Evolutionary conservation across 129 eudicot species (phyloP), one percentile per base, ranked within the genome.

Genomic region (Pseudognaphalium luteoalbum): DNA sequence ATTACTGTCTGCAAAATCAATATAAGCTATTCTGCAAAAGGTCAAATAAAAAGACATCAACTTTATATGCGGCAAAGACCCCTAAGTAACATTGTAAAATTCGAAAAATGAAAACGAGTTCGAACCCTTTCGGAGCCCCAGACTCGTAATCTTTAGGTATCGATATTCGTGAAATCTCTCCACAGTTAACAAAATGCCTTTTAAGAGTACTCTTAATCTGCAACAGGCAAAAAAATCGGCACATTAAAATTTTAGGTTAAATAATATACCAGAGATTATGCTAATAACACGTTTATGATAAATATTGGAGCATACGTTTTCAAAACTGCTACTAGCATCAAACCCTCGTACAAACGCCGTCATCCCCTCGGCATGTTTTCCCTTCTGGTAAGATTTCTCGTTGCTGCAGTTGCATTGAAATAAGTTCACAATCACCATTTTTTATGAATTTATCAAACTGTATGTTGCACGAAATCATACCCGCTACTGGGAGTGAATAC

Each of bases 171-270:
- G 91, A 72, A 20, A 93, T 88, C 62, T 87, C 91, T 62, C 98
- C 98, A 82, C 98, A 93, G 21, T 87, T 52, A 0, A 82, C 88
- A 81, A 93, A 93, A 75, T 83, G 87, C 66, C 82, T 84, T 76
- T 83, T 76, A 69, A 93, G 81, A 5, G 89, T 73, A 65, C 41
- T 66, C 62, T 85, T 81, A 56, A 86, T 61, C 98, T 93, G 92
- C 69, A 84, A 29, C 4, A 12, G n/a, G 50, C 42, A 20, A 33
- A 15, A 6, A 11, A 21, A 0, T 22, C 1, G 22, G 4, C 11
- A 68, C 17, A 20, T 1, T 51, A 10, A 37, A 1, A 35, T 14
- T 1, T 6, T 2, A 3, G 56, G 10, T 15, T 3, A 21, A 2
- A 9, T 11, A 1, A 10, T 6, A 73, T 22, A 37, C 21, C 12